Conservation (phyloP, 345 rosid species). For the Eucalyptus dawsonii region DNA sequence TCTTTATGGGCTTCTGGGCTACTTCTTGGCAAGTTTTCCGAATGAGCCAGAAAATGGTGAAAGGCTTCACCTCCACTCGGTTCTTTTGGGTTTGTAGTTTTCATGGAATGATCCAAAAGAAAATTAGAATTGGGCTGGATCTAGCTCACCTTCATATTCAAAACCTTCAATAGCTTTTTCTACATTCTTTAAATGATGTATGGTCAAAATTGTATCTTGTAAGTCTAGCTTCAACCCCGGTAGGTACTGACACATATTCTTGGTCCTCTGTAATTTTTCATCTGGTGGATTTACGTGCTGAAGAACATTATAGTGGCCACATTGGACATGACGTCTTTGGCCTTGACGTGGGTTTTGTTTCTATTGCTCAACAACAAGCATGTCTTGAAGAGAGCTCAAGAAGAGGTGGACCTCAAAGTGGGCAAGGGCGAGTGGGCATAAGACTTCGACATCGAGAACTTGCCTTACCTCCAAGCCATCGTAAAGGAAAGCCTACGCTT, state of each 20-base stretch:
- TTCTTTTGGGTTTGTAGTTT: neutral
- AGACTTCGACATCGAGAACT: constrained; percentile 33
- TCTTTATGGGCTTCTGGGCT: neutral
- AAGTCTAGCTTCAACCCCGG: neutral
- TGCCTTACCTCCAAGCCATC: constrained; percentile 36
- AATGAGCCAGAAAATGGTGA: neutral
- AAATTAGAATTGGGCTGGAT: neutral
- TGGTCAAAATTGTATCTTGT: neutral
- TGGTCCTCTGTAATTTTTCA: neutral
- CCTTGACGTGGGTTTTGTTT: neutral
- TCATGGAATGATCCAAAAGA: neutral
- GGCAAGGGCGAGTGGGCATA: constrained; percentile 34
- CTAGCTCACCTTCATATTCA: neutral
- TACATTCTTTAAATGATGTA: neutral
- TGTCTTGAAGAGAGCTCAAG: constrained; percentile 18
- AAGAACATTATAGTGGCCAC: constrained; percentile 10
- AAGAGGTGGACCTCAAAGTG: constrained; percentile 32
- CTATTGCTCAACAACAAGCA: neutral
- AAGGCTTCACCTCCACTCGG: neutral
- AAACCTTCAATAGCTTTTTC: neutral
- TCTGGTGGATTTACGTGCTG: neutral
- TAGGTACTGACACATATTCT: neutral
- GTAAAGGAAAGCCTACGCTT: constrained; percentile 47
- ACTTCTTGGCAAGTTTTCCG: neutral
- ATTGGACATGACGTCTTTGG: neutral